phyloP scores from a whole-genome alignment of 495 filamentous ascomycete species.

The Xylaria bambusicola region DNA sequence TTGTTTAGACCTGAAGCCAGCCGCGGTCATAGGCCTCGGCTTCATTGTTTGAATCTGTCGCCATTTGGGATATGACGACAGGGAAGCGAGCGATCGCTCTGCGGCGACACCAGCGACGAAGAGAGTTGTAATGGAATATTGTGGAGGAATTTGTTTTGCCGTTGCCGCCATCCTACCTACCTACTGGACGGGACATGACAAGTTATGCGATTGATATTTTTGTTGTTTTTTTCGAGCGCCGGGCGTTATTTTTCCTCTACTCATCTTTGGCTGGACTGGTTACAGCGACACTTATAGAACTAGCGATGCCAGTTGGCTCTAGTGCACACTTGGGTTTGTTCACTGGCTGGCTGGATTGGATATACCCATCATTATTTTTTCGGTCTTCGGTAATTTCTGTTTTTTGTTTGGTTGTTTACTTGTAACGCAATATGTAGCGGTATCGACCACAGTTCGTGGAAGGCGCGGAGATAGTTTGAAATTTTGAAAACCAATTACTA shows the following conservation, averaged over 20 bases:
- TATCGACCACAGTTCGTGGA: no score
- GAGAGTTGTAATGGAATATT: background rate
- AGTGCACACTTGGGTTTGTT: slow-evolving; percentile 31
- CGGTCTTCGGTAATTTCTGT: no score
- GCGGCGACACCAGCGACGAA: no score
- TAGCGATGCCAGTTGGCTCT: slow-evolving; percentile 18
- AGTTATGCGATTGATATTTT: no score
- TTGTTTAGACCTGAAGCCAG: slow-evolving; percentile 14
- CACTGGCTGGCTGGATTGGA: slow-evolving; percentile 36
- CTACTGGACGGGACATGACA: background rate
- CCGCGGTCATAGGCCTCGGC: background rate
- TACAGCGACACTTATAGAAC: slow-evolving; percentile 30
- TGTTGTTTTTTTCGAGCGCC: slow-evolving; percentile 14
- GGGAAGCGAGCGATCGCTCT: no score
- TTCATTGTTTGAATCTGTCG: no score
- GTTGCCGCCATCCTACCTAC: background rate
- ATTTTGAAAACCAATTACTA: no score
- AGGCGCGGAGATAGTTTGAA: no score
- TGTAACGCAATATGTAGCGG: no score
- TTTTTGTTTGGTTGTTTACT: no score
- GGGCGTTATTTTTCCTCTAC: slow-evolving; percentile 14
- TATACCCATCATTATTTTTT: slow-evolving; percentile 34
- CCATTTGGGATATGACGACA: no score
- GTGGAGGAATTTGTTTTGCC: no score
- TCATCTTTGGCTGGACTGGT: slow-evolving; percentile 15